Evolutionary conservation across 116 monocot species (phyloP), one percentile per base, ranked within the genome.

Genomic region (Zostera marina): DNA sequence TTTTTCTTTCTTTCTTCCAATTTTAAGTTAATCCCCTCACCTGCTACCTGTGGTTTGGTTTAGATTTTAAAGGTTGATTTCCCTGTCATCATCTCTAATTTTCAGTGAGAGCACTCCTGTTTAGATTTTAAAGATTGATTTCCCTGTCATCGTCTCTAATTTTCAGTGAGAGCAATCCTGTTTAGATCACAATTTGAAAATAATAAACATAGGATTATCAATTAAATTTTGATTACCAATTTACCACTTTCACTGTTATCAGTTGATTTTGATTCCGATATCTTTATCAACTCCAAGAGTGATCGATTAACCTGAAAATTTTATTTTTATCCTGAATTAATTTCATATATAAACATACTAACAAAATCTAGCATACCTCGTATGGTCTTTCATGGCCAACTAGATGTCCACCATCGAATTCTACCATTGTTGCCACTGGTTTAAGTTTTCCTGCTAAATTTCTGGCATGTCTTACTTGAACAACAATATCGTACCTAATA

Each of bases 311-410:
- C 85, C 89, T 96, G 78, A 22, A 80, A 63, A 48, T n/a, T n/a
- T n/a, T n/a, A n/a, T n/a, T n/a, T n/a, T n/a, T n/a, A n/a, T n/a
- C n/a, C n/a, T n/a, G n/a, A n/a, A n/a, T n/a, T n/a, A n/a, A 15
- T 17, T 32, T 32, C 32, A 32, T 32, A 32, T 32, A 32, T 32
- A 32, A 3, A 32, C 32, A 5, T 32, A 32, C 32, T 32, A 32
- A 32, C 32, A 21, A 47, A 47, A 12, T 12, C 15, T 39, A 15
- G 0, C 42, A 54, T 88, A 89, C 96, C 80, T 89, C 96, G 15
- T 80, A 72, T 24, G 96, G 89, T 55, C 83, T 89, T 74, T 96
- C 96, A 76, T 96, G 96, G 70, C 85, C 80, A 26, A 96, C 96
- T 71, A 96, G 78, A 81, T 96, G 96, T 12, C 66, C 96, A 4